A percentile compares a stretch with the other conserved stretches of the same genome.
phyloP scores from a whole-genome alignment of 495 filamentous ascomycete genomes.

The Penicillium pancosmium region DNA sequence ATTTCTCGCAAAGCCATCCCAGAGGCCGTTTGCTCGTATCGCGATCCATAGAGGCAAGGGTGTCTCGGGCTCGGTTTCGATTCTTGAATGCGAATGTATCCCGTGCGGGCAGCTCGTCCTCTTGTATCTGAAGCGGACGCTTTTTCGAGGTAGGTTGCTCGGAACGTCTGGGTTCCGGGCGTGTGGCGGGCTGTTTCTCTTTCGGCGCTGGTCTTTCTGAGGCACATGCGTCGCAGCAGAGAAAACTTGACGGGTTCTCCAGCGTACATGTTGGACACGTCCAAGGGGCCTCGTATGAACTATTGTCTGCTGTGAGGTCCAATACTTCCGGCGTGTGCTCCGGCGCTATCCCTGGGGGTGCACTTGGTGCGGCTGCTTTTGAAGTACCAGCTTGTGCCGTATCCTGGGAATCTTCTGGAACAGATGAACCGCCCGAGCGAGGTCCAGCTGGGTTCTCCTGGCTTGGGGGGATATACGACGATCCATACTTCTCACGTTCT shows the following conservation, averaged over 20 bases:
- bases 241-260: slow-evolving; percentile 69
- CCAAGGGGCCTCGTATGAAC: slow-evolving; percentile 57
- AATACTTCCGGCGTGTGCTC: slow-evolving; percentile 5
- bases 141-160: neutral
- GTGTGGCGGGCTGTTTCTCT: slow-evolving; percentile 4
- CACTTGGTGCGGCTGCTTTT: neutral
- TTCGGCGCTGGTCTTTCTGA: slow-evolving; percentile 57
- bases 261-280: slow-evolving; percentile 79
- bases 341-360: neutral
- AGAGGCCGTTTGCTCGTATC: slow-evolving; percentile 49
- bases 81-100: slow-evolving; percentile 39
- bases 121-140: slow-evolving; percentile 12
- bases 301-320: slow-evolving; percentile 26
- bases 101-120: slow-evolving; percentile 15
- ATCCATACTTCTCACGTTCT: slow-evolving; percentile 72
- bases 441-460: slow-evolving; percentile 62
- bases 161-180: slow-evolving; percentile 17
- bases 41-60: slow-evolving; percentile 41
- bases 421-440: slow-evolving; percentile 27
- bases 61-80: slow-evolving; percentile 38
- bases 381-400: slow-evolving; percentile 5
- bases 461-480: slow-evolving; percentile 65
- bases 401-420: slow-evolving; percentile 23
- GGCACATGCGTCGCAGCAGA: slow-evolving; percentile 80
- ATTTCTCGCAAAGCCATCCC: slow-evolving; percentile 70